Evolutionary conservation across 2,329 filamentous ascomycete genomes (phyloP).

Genomic region (Cladosporium sp.): DNA sequence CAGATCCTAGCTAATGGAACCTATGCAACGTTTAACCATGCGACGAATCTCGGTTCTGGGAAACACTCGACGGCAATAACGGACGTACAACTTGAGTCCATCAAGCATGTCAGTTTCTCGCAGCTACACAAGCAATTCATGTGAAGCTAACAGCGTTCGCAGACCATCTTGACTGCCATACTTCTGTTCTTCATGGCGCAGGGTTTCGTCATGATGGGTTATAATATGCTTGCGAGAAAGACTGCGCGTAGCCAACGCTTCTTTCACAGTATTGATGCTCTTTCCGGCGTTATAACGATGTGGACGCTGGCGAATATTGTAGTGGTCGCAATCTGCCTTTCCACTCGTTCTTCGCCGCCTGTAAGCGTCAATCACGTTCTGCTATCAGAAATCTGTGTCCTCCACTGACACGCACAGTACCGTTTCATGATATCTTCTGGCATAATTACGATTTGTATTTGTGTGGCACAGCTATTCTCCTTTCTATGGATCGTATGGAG

Average conservation of each 20-base stretch:
- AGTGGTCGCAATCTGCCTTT: background rate
- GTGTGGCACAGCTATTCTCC: conserved; percentile 3
- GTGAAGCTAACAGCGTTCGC: background rate
- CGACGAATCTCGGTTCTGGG: conserved; percentile 3
- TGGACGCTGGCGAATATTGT: conserved; percentile 9
- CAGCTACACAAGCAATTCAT: background rate
- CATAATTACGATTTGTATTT: background rate
- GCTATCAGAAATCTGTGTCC: background rate
- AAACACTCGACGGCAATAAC: background rate
- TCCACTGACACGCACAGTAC: background rate
- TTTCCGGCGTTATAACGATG: conserved; percentile 4
- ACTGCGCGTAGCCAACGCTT: conserved; percentile 14
- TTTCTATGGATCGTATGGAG: conserved; percentile 20
- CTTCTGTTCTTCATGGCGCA: conserved; percentile 10
- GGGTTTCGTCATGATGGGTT: conserved; percentile 11
- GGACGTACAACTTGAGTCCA: background rate
- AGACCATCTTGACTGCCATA: conserved; percentile 2
- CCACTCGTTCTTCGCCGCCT: background rate
- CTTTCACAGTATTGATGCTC: conserved; percentile 3
- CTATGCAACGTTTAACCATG: conserved; percentile 12
- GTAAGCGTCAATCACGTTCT: background rate
- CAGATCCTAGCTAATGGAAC: background rate
- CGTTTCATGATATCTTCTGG: background rate
- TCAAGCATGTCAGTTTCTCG: background rate
- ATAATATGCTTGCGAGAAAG: conserved; percentile 17